Percentiles rank a stretch among this genome's conserved stretches.
phyloP scores from a whole-genome alignment of 129 eudicot genomes.

The Ambrosia artemisiifolia region DNA sequence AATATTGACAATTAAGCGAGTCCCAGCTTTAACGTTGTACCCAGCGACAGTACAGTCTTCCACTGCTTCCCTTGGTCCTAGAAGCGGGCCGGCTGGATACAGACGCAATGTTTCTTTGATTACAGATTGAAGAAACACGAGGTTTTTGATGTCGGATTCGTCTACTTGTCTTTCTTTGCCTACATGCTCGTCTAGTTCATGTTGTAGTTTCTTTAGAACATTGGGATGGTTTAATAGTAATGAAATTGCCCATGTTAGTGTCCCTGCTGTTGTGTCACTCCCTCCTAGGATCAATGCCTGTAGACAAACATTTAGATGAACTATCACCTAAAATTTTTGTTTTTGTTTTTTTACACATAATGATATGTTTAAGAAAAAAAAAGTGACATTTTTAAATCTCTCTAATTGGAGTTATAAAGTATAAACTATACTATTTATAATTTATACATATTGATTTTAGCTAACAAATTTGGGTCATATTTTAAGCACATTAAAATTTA shows the following conservation, averaged over 20 bases:
- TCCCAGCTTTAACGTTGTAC: slow-evolving; percentile 38
- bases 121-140: slow-evolving; percentile 33
- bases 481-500: no score
- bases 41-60: slow-evolving; percentile 32
- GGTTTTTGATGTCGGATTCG: slow-evolving; percentile 34
- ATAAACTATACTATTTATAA: no score
- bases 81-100: slow-evolving; percentile 28
- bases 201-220: slow-evolving; percentile 22
- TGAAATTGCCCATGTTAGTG: slow-evolving; percentile 36
- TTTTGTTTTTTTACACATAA: no score
- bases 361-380: no score
- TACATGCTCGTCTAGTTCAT: slow-evolving; percentile 32
- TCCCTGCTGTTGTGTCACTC: slow-evolving; percentile 30
- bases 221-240: slow-evolving; percentile 29
- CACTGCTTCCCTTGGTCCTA: slow-evolving; percentile 27
- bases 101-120: slow-evolving; percentile 40
- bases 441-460: no score
- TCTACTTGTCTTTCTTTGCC: slow-evolving; percentile 36
- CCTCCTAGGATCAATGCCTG: slow-evolving; percentile 36
- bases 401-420: no score
- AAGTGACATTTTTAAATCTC: no score
- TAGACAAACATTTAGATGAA: background rate
- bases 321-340: background rate
- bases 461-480: no score
- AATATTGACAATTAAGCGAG: slow-evolving; percentile 30